phyloP scores from a whole-genome alignment of 768 basidiomycete species.

The Leccinum broughii region DNA sequence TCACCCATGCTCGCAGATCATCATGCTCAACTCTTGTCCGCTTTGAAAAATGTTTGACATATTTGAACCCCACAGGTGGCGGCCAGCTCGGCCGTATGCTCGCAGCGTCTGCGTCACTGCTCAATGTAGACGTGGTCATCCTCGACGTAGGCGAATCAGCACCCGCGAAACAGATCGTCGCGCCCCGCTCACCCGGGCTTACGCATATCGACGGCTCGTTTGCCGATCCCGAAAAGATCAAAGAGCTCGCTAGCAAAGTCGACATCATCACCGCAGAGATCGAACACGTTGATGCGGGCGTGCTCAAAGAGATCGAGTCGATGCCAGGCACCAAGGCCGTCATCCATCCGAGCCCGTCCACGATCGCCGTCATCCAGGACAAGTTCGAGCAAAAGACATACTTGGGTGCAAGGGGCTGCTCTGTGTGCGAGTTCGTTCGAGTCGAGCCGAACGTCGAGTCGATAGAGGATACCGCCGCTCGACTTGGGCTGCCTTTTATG shows the following conservation, averaged over 20 bases:
- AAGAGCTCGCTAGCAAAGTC: constrained; percentile 73
- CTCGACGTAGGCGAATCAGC: constrained; percentile 79
- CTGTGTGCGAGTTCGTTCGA: constrained; percentile 58
- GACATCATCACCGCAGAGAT: constrained; percentile 95
- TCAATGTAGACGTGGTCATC: constrained; percentile 81
- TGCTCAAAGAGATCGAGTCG: constrained; percentile 52
- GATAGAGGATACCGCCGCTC: constrained; percentile 50
- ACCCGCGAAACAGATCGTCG: constrained; percentile 88
- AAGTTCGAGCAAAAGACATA: constrained; percentile 65
- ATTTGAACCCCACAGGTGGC: constrained; percentile 58
- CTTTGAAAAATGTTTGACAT: constrained; percentile 4
- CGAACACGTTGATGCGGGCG: constrained; percentile 85
- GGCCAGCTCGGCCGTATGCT: constrained; percentile 99
- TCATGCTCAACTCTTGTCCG: neutral
- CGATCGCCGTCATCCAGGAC: constrained; percentile 84
- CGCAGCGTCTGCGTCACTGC: constrained; percentile 81
- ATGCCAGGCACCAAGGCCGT: constrained; percentile 27
- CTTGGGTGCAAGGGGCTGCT: constrained; percentile 49
- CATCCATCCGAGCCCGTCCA: constrained; percentile 78
- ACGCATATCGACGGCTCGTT: constrained; percentile 89
- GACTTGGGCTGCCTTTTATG: constrained; percentile 88
- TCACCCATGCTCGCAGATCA: constrained; percentile 16
- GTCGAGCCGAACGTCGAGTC: constrained; percentile 57
- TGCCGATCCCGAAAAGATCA: constrained; percentile 74
- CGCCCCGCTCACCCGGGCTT: constrained; percentile 48